phyloP scores from a whole-genome alignment of 2,329 filamentous ascomycete genomes.

The Venturia pyrina region DNA sequence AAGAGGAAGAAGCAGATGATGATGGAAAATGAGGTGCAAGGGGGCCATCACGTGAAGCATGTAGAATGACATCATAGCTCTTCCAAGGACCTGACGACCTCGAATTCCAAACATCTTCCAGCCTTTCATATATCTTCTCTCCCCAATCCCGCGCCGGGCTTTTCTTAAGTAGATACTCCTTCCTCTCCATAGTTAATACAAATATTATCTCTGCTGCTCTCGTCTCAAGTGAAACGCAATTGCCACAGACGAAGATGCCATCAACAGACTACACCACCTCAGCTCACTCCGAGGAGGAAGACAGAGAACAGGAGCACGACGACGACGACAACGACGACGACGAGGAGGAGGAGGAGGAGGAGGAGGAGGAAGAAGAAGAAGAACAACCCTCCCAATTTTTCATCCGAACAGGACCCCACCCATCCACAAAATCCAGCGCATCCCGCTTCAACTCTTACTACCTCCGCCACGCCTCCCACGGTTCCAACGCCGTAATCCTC shows the following conservation, averaged over 20 bases:
- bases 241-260: background rate
- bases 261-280: background rate
- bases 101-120: background rate
- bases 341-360: background rate
- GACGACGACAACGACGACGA: too few species aligned
- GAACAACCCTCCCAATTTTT: background rate
- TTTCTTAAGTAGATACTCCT: background rate
- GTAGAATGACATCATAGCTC: background rate
- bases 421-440: background rate
- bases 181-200: background rate
- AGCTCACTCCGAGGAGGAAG: background rate
- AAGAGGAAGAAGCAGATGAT: too few species aligned
- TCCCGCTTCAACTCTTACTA: constrained; percentile 3
- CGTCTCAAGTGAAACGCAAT: background rate
- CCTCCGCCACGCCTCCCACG: background rate
- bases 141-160: background rate
- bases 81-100: background rate
- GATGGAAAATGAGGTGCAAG: too few species aligned
- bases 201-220: background rate
- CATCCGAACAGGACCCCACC: background rate
- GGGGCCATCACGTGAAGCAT: background rate
- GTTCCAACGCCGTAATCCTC: constrained; percentile 2
- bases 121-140: background rate
- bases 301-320: background rate
- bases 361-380: background rate